Percentiles rank a stretch among this genome's conserved stretches.
These are phyloP conservation scores for Nicotiana attenuata DNA, from an alignment of 257 asterid species.

Conservation along the genomic window DNA sequence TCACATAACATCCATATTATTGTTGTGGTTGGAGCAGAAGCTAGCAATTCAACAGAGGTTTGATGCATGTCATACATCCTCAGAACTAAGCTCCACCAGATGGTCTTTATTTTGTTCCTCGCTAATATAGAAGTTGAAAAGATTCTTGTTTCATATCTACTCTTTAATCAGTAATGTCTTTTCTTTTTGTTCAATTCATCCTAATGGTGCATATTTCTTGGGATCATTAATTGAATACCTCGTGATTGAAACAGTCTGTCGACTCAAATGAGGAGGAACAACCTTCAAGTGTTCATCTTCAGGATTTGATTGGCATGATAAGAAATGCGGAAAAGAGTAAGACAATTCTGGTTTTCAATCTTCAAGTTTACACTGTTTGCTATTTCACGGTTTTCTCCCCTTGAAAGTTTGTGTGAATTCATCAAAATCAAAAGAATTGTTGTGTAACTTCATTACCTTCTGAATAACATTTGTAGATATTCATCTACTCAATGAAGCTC, in stretches of 20 bases:
- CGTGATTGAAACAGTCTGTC: conserved; percentile 48
- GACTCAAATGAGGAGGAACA: conserved; percentile 44
- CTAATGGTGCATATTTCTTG: conserved; percentile 11
- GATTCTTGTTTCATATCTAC: background rate
- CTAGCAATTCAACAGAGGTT: background rate
- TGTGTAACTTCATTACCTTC: conserved; percentile 12
- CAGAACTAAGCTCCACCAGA: background rate
- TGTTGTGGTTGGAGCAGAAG: background rate
- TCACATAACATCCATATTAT: background rate
- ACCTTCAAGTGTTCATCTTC: conserved; percentile 42
- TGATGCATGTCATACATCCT: background rate
- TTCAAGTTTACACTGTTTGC: background rate
- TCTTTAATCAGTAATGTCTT: conserved; percentile 6
- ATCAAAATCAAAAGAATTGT: background rate
- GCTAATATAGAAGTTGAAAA: background rate
- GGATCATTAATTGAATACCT: conserved; percentile 24
- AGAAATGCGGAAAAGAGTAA: conserved; percentile 81
- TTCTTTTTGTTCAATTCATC: conserved; percentile 13
- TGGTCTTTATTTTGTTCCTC: background rate
- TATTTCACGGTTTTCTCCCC: background rate
- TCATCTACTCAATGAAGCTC: conserved; percentile 82
- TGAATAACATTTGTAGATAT: conserved; percentile 45
- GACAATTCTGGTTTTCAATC: conserved; percentile 11
- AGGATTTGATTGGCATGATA: conserved; percentile 81
- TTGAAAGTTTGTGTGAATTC: background rate